A percentile compares a stretch with the other conserved stretches of the same genome.
Evolutionary conservation across 345 rosid species (phyloP).

Genomic region (Ricinus communis): DNA sequence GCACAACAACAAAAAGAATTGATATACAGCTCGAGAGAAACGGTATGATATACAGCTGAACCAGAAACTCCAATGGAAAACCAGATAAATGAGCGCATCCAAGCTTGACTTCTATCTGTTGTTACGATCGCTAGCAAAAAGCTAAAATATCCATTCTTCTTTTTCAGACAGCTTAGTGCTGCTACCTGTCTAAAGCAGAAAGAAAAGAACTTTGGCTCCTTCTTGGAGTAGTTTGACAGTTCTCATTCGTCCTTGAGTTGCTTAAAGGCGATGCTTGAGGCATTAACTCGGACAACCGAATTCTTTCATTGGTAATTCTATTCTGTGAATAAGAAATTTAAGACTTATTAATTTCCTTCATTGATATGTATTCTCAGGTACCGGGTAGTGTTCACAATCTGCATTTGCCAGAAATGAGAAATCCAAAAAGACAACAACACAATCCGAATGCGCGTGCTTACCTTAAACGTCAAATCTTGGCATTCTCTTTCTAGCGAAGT

Average conservation of each 20-base stretch:
- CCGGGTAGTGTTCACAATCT: not conserved
- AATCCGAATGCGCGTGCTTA: conserved; percentile 16
- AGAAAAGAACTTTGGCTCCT: conserved; percentile 6
- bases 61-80: not conserved
- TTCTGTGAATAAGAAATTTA: conserved; percentile 31
- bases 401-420: too few species aligned
- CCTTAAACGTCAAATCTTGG: conserved; percentile 59
- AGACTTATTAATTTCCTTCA: not conserved
- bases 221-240: conserved; percentile 28
- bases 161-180: not conserved
- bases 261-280: conserved; percentile 44
- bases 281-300: conserved; percentile 46
- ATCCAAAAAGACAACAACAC: not conserved
- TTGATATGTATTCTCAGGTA: too few species aligned
- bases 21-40: conserved; percentile 9
- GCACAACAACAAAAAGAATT: conserved; percentile 4
- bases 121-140: not conserved
- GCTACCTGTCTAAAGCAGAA: conserved; percentile 19
- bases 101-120: not conserved
- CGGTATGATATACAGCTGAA: not conserved
- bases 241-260: conserved; percentile 43
- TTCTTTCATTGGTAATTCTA: conserved; percentile 49
- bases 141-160: not conserved
- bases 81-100: not conserved
- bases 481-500: conserved; percentile 64